Percentiles rank a stretch among this genome's conserved stretches.
phyloP scores from a whole-genome alignment of 192 early-diverging fungal species.

The Obelidium mucronatum region DNA sequence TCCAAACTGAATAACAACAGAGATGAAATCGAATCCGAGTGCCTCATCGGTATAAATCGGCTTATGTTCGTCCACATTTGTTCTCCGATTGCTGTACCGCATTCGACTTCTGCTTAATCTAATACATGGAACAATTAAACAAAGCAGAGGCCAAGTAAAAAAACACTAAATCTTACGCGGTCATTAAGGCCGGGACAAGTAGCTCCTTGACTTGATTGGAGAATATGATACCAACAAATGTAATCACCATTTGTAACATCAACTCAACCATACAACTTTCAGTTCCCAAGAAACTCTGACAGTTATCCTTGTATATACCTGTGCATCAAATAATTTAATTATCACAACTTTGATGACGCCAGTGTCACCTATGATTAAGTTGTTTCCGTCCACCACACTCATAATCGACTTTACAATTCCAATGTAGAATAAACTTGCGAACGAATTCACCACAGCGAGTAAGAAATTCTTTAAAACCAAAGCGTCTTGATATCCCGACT shows the following conservation, averaged over 20 bases:
- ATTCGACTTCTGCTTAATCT: too few relatives aligned
- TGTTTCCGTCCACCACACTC: background rate
- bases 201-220: conserved; percentile 57
- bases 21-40: conserved; percentile 15
- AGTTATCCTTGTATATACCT: conserved; percentile 1
- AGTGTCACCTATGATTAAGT: background rate
- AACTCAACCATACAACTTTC: conserved; percentile 55
- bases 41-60: conserved; percentile 6
- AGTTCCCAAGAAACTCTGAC: background rate
- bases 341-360: background rate
- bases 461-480: conserved; percentile 66
- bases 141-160: too few relatives aligned
- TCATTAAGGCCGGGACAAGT: conserved; percentile 51
- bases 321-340: background rate
- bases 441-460: conserved; percentile 70
- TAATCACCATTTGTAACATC: conserved; percentile 67
- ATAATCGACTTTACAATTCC: conserved; percentile 53
- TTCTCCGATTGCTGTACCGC: too few relatives aligned
- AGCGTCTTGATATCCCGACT: conserved; percentile 32
- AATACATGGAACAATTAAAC: too few relatives aligned
- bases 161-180: too few relatives aligned
- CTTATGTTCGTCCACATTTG: background rate
- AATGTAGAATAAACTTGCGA: conserved; percentile 65
- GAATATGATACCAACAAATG: conserved; percentile 64
- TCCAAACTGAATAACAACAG: conserved; percentile 70